These are phyloP conservation scores for Candida dendrica DNA, from an alignment of 805 yeast species.

Conservation along the genomic window DNA sequence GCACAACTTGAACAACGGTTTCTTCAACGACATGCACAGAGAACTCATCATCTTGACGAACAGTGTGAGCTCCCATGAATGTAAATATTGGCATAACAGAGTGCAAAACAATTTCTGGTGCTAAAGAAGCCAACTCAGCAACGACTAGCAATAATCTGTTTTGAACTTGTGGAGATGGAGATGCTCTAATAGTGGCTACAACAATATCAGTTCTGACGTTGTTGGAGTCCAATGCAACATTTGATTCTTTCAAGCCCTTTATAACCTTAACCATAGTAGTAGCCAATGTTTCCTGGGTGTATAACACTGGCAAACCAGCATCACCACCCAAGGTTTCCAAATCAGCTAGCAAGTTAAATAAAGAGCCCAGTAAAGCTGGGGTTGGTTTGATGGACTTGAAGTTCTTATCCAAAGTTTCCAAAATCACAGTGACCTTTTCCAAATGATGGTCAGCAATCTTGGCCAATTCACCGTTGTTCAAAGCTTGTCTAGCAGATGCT, in stretches of 20 bases:
- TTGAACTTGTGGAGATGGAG: constrained; percentile 91
- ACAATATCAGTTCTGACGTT: constrained; percentile 82
- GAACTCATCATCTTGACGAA: constrained; percentile 94
- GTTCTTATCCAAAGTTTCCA: constrained; percentile 67
- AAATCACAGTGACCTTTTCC: constrained; percentile 65
- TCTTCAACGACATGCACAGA: constrained; percentile 89
- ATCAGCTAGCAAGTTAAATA: constrained; percentile 63
- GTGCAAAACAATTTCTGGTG: constrained; percentile 88
- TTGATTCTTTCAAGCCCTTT: constrained; percentile 38
- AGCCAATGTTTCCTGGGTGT: constrained; percentile 86
- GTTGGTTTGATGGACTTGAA: constrained; percentile 24
- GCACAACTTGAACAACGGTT: constrained; percentile 83
- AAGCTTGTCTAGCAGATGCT: constrained; percentile 66
- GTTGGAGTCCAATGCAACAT: constrained; percentile 45
- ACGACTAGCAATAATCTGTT: constrained; percentile 79
- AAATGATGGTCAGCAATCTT: constrained; percentile 72
- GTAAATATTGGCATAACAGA: constrained; percentile 99
- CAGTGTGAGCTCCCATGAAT: constrained; percentile 96
- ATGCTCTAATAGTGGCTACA: constrained; percentile 83
- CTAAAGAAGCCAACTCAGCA: constrained; percentile 78
- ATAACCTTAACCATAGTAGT: constrained; percentile 74
- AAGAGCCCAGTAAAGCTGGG: constrained; percentile 39
- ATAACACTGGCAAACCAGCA: constrained; percentile 84
- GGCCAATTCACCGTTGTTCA: constrained; percentile 61
- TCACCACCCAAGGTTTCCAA: constrained; percentile 82